Evolutionary conservation across 2,329 filamentous ascomycete genomes (phyloP).

Genomic region (Didymella pinodella): DNA sequence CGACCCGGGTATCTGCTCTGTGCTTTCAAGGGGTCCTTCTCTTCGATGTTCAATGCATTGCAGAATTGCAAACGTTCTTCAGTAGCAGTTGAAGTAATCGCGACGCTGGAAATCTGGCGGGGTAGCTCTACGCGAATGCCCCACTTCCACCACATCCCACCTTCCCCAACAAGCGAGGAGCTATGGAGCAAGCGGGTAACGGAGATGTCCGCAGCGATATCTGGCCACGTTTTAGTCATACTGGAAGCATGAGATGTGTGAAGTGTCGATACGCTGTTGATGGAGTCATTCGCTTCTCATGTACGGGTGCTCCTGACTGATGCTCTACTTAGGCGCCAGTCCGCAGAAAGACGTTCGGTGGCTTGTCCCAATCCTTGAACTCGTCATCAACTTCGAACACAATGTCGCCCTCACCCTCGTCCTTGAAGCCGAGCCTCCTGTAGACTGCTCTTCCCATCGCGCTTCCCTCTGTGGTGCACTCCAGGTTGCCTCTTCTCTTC

Average conservation of each 20-base stretch:
- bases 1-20: not conserved
- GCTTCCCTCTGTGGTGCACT: conserved; percentile 49
- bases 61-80: not conserved
- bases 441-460: conserved; percentile 49
- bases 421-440: conserved; percentile 43
- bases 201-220: conserved; percentile 27
- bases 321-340: conserved; percentile 29
- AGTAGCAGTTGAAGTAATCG: conserved; percentile 15
- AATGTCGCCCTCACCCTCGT: conserved; percentile 42
- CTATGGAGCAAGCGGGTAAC: conserved; percentile 21
- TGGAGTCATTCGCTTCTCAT: not conserved
- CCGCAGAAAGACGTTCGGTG: conserved; percentile 48
- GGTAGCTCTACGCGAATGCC: conserved; percentile 30
- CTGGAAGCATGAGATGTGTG: not conserved
- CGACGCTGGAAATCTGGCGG: conserved; percentile 29
- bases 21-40: not conserved
- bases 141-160: conserved; percentile 44
- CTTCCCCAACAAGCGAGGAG: conserved; percentile 39
- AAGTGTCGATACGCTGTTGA: not conserved
- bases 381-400: conserved; percentile 45
- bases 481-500: conserved; percentile 43
- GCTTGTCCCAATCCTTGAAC: conserved; percentile 42
- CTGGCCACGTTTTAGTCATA: conserved; percentile 16
- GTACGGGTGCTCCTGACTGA: not conserved
- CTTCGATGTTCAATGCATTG: not conserved